Conservation (phyloP, 1,139 yeast species). For the Wickerhamomyces sp. region DNA sequence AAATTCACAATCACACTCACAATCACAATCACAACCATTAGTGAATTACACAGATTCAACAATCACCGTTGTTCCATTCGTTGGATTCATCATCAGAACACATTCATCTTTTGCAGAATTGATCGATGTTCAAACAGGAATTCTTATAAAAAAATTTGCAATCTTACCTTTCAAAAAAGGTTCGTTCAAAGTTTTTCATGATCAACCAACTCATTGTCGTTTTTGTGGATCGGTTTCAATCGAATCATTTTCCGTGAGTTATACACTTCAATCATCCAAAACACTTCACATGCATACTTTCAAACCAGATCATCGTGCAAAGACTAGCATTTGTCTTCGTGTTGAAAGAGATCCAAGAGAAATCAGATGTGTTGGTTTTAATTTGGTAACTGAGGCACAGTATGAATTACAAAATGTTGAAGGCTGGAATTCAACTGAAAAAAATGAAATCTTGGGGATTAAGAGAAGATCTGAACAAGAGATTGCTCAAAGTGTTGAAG, state of each 20-base stretch:
- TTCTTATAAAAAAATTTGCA: conserved; percentile 45
- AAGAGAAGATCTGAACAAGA: conserved; percentile 36
- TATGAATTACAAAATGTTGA: conserved; percentile 63
- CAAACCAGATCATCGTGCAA: conserved; percentile 67
- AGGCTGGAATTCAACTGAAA: conserved; percentile 75
- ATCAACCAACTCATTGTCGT: conserved; percentile 81
- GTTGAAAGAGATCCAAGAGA: conserved; percentile 92
- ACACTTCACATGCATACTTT: conserved; percentile 69
- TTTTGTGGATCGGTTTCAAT: conserved; percentile 89
- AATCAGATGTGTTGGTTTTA: conserved; percentile 82
- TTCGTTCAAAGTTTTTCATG: conserved; percentile 65
- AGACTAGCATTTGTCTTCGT: conserved; percentile 75
- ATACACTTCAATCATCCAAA: conserved; percentile 54
- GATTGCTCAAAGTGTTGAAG: conserved; percentile 16
- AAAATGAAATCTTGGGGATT: conserved; percentile 74
- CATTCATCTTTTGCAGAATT: conserved; percentile 52
- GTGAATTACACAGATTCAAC: conserved; percentile 25
- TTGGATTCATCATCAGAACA: conserved; percentile 65
- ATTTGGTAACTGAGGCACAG: conserved; percentile 64
- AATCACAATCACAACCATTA: conserved; percentile 1
- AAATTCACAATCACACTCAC: too few species aligned
- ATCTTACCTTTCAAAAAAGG: conserved; percentile 61
- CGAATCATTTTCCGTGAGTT: conserved; percentile 63
- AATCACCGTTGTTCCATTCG: conserved; percentile 53
- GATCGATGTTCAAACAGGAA: conserved; percentile 76